Base-by-base conservation (phyloP, 1,284 basidiomycete species). In the Psilocybe mexicana region DNA sequence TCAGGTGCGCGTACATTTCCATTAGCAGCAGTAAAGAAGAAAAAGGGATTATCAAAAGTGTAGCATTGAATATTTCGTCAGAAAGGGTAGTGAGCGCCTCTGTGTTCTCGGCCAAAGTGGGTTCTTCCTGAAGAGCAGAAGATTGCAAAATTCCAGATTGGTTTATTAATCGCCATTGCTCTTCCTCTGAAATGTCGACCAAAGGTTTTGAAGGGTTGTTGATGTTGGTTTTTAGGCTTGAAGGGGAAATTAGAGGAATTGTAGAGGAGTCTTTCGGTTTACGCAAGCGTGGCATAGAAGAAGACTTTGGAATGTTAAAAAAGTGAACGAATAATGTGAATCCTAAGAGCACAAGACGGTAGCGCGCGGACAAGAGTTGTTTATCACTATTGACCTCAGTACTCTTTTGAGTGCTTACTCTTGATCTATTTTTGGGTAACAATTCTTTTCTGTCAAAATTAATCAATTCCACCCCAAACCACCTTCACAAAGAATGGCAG, bases 151-250 rank as follows among this genome's bases (percentile, higher is more conserved):
- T 75, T 28, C 88, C 89, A 24, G 83, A 80, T 62, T 90, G 76
- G 25, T 83, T 79, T 64, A 93, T 82, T 46, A 93, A 73, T 10
- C 88, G 82, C 87, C 85, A 86, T 78, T 92, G 84, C 67, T 93
- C 90, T 1, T 86, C 83, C 67, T 89, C 84, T 2, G 88, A 70
- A 36, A 93, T 84, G 50, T 87, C 79, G 54, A 79, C 64, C 33
- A 73, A 55, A 47, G 69, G 70, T 60, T 70, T 67, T 28, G 54
- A 44, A 25, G 63, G 47, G 46, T 11, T 11, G 38, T 25, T 30
- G 18, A 55, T 6, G 5, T 44, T 59, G 44, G 42, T 35, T 43
- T 63, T 53, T 54, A 56, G 57, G 51, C 60, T 66, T 45, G 57
- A 64, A 54, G 67, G 61, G 12, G 61, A 53, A 33, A 48, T 54